Evolutionary conservation across 208 protist genomes (phyloP).

Genomic region (Sergeia podlipaevii): DNA sequence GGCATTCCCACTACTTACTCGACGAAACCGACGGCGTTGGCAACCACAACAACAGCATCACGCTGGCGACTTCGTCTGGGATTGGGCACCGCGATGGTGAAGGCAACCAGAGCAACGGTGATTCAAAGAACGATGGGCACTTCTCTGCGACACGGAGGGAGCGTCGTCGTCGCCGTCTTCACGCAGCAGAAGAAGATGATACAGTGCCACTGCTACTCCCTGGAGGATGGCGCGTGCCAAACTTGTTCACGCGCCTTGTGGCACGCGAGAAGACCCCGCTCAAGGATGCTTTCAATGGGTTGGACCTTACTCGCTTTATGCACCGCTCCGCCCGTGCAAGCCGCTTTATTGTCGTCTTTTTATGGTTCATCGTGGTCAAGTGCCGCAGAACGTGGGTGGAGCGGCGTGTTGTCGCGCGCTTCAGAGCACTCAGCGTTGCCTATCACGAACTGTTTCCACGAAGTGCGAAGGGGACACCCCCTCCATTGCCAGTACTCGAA

Average conservation of each 20-base stretch:
- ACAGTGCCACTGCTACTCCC: conserved; percentile 5
- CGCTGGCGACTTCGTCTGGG: no score
- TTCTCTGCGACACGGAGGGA: conserved; percentile 13
- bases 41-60: no score
- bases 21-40: no score
- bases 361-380: conserved; percentile 62
- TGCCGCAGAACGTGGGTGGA: conserved; percentile 38
- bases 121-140: no score
- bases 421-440: conserved; percentile 24
- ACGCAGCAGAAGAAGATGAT: no score
- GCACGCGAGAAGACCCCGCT: conserved; percentile 33
- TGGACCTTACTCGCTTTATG: conserved; percentile 53
- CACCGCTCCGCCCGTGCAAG: conserved; percentile 21
- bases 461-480: conserved; percentile 10
- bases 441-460: conserved; percentile 46
- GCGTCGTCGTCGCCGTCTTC: conserved; percentile 6
- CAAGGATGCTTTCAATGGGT: conserved; percentile 28
- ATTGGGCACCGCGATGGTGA: conserved; percentile 21
- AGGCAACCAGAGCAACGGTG: no score
- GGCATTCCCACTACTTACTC: no score
- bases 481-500: conserved; percentile 13
- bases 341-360: conserved; percentile 45
- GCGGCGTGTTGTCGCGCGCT: conserved; percentile 45
- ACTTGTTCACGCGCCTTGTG: conserved; percentile 36
- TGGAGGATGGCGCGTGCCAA: conserved; percentile 11